phyloP scores from a whole-genome alignment of 2,329 filamentous ascomycete genomes.

The Diaporthe humulicola region DNA sequence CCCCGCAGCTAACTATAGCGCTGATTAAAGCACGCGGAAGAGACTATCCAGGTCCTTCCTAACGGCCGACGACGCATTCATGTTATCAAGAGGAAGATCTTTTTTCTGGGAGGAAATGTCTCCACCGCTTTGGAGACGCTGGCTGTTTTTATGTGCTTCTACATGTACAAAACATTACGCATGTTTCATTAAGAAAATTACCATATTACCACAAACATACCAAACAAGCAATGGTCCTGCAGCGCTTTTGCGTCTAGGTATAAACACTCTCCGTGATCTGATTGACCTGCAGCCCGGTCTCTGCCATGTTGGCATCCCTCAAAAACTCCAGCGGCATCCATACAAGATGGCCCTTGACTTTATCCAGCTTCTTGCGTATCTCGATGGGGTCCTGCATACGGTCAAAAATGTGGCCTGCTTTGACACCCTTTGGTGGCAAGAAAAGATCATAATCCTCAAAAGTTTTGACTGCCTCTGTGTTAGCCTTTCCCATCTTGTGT shows the following conservation, averaged over 20 bases:
- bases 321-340: slow-evolving; percentile 96
- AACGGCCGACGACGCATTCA: not conserved
- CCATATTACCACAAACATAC: slow-evolving; percentile 11
- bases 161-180: not conserved
- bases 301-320: slow-evolving; percentile 87
- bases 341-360: slow-evolving; percentile 89
- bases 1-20: not conserved
- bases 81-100: not conserved
- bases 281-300: slow-evolving; percentile 89
- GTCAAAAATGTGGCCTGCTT: slow-evolving; percentile 89
- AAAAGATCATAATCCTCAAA: slow-evolving; percentile 93
- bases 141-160: not conserved
- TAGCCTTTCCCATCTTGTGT: not conserved
- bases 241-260: slow-evolving; percentile 61
- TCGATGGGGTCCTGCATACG: slow-evolving; percentile 80
- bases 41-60: not conserved
- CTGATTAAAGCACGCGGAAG: not conserved
- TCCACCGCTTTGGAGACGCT: not conserved
- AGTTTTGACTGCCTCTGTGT: slow-evolving; percentile 73
- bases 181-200: slow-evolving; percentile 3
- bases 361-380: slow-evolving; percentile 80
- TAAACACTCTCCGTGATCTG: slow-evolving; percentile 89
- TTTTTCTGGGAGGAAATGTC: not conserved
- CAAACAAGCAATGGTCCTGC: not conserved
- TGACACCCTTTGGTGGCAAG: slow-evolving; percentile 76